Evolutionary conservation across 352 stramenopile genomes (phyloP).

Genomic region (Phytopythium ostracodes): DNA sequence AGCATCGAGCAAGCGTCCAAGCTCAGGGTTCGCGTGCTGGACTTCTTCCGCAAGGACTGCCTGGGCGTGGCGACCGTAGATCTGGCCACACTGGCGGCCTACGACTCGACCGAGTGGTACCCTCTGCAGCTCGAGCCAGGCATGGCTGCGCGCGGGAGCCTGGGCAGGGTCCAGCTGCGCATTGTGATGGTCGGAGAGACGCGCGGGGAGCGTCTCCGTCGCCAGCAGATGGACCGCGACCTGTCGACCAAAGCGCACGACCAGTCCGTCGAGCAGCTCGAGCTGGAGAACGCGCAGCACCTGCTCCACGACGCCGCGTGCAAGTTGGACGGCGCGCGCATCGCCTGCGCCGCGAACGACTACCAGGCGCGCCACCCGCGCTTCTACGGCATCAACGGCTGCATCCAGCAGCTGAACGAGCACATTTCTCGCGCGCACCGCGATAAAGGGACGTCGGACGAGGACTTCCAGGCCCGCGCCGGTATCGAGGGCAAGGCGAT

Average conservation of each 20-base stretch:
- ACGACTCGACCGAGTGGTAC: constrained; percentile 51
- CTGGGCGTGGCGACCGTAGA: constrained; percentile 44
- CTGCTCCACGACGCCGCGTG: constrained; percentile 59
- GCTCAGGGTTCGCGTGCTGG: constrained; percentile 47
- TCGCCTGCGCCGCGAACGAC: constrained; percentile 56
- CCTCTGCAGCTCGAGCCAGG: constrained; percentile 33
- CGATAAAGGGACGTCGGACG: constrained; percentile 49
- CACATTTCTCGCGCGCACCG: constrained; percentile 55
- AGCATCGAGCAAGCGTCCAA: constrained; percentile 52
- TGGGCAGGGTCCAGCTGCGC: constrained; percentile 51
- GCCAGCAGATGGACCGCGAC: constrained; percentile 54
- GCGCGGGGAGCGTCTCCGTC: constrained; percentile 40
- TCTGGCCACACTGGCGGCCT: constrained; percentile 43
- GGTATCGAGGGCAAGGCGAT: constrained; percentile 56
- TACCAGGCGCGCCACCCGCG: constrained; percentile 55
- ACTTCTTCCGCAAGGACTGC: constrained; percentile 52
- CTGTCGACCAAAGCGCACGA: constrained; percentile 51
- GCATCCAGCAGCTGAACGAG: constrained; percentile 62
- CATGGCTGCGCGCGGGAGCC: constrained; percentile 39
- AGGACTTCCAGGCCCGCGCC: constrained; percentile 47
- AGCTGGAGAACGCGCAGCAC: constrained; percentile 65
- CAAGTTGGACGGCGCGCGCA: constrained; percentile 63
- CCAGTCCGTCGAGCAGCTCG: constrained; percentile 52
- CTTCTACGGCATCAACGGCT: constrained; percentile 82
- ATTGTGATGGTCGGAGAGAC: constrained; percentile 59